Evolutionary conservation across 768 basidiomycete genomes (phyloP).

Genomic region (Lactarius psammicola): DNA sequence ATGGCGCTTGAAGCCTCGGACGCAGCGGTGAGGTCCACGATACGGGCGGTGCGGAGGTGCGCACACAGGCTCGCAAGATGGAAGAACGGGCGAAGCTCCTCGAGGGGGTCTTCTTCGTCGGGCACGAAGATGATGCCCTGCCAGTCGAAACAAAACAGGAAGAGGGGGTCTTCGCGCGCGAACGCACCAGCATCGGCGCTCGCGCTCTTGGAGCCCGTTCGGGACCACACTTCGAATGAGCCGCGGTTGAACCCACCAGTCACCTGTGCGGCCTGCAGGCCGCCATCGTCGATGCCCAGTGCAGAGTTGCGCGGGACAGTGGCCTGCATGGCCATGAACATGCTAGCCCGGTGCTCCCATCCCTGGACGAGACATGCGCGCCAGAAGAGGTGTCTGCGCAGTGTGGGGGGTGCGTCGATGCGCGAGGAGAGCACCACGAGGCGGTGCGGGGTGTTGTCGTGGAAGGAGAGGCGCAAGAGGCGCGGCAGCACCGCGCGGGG

Average conservation of each 20-base stretch:
- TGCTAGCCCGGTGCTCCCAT: not conserved
- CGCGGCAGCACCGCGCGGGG: constrained; percentile 5
- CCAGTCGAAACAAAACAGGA: constrained; percentile 8
- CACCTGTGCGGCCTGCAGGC: constrained; percentile 2
- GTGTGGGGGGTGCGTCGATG: constrained; percentile 13
- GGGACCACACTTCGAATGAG: not conserved
- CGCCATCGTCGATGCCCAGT: constrained; percentile 3
- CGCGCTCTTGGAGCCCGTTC: not conserved
- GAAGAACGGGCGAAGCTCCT: constrained; percentile 13
- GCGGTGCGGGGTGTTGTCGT: constrained; percentile 7
- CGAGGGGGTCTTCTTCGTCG: not conserved
- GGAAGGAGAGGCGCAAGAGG: constrained; percentile 14
- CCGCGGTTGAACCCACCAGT: not conserved
- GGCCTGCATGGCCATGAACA: not conserved
- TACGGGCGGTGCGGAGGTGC: too few species aligned
- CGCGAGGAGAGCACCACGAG: constrained; percentile 6
- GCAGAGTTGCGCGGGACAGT: constrained; percentile 12
- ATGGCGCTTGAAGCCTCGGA: not conserved
- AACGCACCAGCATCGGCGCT: not conserved
- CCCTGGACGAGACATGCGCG: not conserved
- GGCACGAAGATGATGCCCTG: not conserved
- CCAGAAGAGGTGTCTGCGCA: constrained; percentile 21
- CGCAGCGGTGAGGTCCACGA: not conserved
- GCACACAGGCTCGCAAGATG: constrained; percentile 2
- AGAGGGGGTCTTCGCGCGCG: constrained; percentile 6